Evolutionary conservation across 73 alveolate genomes (phyloP), one percentile per base, ranked within the genome.

Genomic region (Halteria grandinella): DNA sequence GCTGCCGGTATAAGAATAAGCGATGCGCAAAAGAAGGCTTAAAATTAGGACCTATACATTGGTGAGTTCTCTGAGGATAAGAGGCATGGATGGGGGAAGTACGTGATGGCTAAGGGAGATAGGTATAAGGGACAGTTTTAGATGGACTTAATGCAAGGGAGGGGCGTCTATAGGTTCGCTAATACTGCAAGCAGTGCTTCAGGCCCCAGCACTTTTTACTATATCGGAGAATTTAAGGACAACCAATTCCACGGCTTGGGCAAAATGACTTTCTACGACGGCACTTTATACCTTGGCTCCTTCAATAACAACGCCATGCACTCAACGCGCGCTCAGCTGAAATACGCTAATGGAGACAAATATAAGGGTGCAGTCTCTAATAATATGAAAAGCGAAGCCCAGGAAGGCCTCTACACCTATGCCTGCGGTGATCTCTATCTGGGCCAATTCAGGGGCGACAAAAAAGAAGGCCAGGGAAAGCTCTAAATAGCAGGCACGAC

Each of bases 41-140:
- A 14, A 39, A 39, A 7, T 39, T 6, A 60, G 41, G 27, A 12
- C 15, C 17, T 62, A 39, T 40, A 36, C 10, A 15, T 6, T 40
- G 78, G 78, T 7, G 78, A 62, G 41, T 62, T 62, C 43, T 14
- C 23, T 10, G 57, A 62, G 41, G 78, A 62, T 62, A 62, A 62
- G 23, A 36, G 78, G 8, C 62, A 62, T 1, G 78, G 78, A 4
- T 62, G 78, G 78, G 78, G 78, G 12, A 43, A 8, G 27, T 29
- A 36, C 23, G 25, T 62, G 27, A 40, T 62, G n/a, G 41, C 49
- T 20, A 62, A 62, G n/a, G 78, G 78, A 7, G 78, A 62, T 31
- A n/a, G 57, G 28, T 62, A 17, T 23, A 62, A 62, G 27, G 78
- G 78, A 18, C 50, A 62, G 27, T 62, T 20, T 62, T 44, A 39